Conservation (phyloP, 108 stramenopile genomes). For the Epipyxis sp. region DNA sequence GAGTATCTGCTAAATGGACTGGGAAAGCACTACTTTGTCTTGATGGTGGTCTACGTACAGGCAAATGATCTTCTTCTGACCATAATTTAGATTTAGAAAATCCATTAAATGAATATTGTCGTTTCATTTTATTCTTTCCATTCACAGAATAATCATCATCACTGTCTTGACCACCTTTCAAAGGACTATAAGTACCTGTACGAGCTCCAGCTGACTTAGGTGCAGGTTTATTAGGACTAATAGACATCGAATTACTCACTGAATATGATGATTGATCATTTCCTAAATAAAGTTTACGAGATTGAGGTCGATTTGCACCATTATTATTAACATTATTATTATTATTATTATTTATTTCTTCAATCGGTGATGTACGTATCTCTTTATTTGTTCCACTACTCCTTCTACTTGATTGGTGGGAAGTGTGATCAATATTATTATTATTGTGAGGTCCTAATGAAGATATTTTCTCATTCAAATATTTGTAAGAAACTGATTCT, state of each 20-base stretch:
- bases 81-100: neutral
- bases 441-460: no score
- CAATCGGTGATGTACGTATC: no score
- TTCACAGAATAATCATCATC: neutral
- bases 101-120: neutral
- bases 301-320: neutral
- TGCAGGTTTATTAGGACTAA: no score
- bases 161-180: neutral
- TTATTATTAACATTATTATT: neutral
- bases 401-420: no score
- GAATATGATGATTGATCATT: neutral
- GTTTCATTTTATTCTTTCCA: neutral
- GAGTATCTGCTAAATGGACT: constrained; percentile 13
- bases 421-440: no score
- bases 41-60: constrained; percentile 2
- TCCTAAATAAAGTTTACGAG: constrained; percentile 16
- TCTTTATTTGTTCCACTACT: no score
- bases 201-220: constrained; percentile 4
- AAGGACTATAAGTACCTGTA: neutral
- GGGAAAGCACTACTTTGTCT: constrained; percentile 24
- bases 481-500: no score
- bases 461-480: no score
- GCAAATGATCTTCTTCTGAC: constrained; percentile 15
- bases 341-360: neutral
- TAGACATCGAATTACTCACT: neutral